Base-by-base conservation (phyloP, 345 rosid genomes). In the Xanthoceras sorbifolium region DNA sequence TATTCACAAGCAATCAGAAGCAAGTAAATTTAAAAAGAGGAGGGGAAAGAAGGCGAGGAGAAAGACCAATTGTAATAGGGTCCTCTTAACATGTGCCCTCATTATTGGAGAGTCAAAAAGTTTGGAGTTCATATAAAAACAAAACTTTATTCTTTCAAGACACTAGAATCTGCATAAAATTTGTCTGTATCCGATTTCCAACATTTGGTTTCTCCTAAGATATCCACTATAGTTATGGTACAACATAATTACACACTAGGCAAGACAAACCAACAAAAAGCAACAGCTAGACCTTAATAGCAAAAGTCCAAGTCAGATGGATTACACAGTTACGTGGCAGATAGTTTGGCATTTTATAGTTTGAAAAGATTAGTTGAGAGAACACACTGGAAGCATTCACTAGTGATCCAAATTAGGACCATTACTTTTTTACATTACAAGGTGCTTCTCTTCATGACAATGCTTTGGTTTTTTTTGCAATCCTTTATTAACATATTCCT, bases 1-100 rank as follows among this genome's bases (percentile, higher is more conserved):
- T 26, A 20, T 57, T 73, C 36, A 65, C 23, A 20, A 60, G 12
- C 54, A 72, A 38, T 73, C 55, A 29, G 66, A 74, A 36, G 32
- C 44, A 28, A 44, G 59, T 9, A 74, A 52, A 29, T 29, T 6
- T 38, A 23, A 31, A 42, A 18, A 22, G 28, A 46, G 26, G 55
- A 38, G 11, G 57, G 36, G 32, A 28, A 44, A 22, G 40, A 32
- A n/a, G 12, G 44, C 29, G 40, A 61, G 52, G 9, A 64, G 48
- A 11, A 69, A 34, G 4, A 5, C 31, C 4, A 12, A 40, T 36
- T 36, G 6, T 36, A 36, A 1, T 52, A 52, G 57, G 10, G 57
- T 52, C 5, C 17, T 52, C 57, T 52, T 15, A 52, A 2, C 22
- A 5, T 11, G 57, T 52, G 5, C 57, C 57, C 57, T 18, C 18